Base-by-base conservation (phyloP, 108 stramenopile genomes). In the Stephanodiscus triporus region DNA sequence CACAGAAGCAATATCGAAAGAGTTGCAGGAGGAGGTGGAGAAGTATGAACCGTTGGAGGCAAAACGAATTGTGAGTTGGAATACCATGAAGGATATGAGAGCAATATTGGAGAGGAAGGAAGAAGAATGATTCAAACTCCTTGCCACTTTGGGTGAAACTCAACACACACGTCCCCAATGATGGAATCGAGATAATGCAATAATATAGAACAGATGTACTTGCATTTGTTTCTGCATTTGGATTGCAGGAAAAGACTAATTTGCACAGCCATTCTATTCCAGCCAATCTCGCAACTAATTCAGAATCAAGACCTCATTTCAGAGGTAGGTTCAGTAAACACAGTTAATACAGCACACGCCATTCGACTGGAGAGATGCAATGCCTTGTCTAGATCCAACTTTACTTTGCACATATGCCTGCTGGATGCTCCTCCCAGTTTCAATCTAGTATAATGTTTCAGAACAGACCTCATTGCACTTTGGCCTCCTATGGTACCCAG, bases 1-100 rank as follows among this genome's bases (percentile, higher is more conserved):
- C 20, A 78, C 56, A 16, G 77, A 78, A 40, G 77, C 77, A 29
- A 49, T 78, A 26, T 71, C 77, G n/a, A 50, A 54, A n/a, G 70
- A 63, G n/a, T 55, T 78, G 42, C 19, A 51, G 17, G 42, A 69
- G 30, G 42, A 56, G 4, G 56, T 70, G 6, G 32, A 49, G 26
- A 50, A 23, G 26, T 27, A 20, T 9, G 68, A 66, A 11, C 19
- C 32, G 22, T 58, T 70, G 11, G 69, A 61, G n/a, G 56, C 69
- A 14, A 67, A 78, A n/a, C 71, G 62, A 56, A 71, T 22, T n/a
- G 45, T 40, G 32, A 56, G 64, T 58, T 74, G 62, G 62, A 64
- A 57, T 43, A 64, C 63, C 36, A 38, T 73, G 72, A 34, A 45
- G 24, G 63, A 49, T 36, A 40, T 73, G 53, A 73, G 63, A 36